phyloP scores from a whole-genome alignment of 2,329 filamentous ascomycete species.

The Sporothrix humicola region DNA sequence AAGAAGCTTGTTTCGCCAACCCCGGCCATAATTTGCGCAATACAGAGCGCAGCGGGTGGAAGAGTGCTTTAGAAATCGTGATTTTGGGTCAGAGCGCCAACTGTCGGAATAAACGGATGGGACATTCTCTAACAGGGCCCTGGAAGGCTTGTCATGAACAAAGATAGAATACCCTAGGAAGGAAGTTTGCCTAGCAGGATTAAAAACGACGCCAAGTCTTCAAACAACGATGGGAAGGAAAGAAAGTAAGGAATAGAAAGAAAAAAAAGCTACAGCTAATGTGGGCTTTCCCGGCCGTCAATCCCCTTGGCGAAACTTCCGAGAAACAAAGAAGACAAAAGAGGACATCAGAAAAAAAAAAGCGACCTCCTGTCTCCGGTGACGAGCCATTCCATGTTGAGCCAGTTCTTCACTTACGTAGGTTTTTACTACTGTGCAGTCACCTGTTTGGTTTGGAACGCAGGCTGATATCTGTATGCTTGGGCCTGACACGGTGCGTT shows the following conservation, averaged over 20 bases:
- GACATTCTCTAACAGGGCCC: not conserved
- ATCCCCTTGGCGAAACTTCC: slow-evolving; percentile 38
- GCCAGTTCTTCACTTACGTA: no score
- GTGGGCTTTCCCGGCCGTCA: slow-evolving; percentile 11
- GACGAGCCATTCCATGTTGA: not conserved
- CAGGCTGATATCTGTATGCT: no score
- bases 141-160: not conserved
- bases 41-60: not conserved
- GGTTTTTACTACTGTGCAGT: not conserved
- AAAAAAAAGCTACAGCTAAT: not conserved
- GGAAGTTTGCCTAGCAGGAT: not conserved
- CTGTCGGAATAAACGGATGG: slow-evolving; percentile 10
- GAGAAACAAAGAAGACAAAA: slow-evolving; percentile 26
- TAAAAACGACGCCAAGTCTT: not conserved
- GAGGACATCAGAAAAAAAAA: slow-evolving; percentile 18
- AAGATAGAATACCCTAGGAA: not conserved
- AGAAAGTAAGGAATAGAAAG: no score
- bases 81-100: no score
- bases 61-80: no score
- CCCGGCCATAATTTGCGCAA: not conserved
- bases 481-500: no score
- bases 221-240: no score
- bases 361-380: not conserved
- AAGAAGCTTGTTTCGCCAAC: not conserved
- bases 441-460: not conserved